Percentiles rank a stretch among this genome's conserved stretches.
Conservation (phyloP, 2,329 filamentous ascomycete species). For the Penicillium sp. region DNA sequence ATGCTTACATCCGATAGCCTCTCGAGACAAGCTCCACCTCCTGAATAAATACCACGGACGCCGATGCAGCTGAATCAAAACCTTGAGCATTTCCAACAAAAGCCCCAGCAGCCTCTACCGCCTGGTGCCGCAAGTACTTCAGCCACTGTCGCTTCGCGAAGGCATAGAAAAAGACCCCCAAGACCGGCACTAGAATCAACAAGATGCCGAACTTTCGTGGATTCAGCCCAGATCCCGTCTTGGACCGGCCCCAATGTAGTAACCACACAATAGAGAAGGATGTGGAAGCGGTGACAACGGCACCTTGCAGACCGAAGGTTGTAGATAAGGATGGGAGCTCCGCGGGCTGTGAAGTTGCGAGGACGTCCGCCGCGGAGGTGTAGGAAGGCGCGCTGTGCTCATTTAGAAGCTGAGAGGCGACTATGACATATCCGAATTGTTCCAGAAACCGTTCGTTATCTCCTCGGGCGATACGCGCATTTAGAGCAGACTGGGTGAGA, state of each 20-base stretch:
- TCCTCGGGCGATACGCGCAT: slow-evolving; percentile 62
- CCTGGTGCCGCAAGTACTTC: slow-evolving; percentile 73
- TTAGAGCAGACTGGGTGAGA: slow-evolving; percentile 33
- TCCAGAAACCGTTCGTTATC: slow-evolving; percentile 87
- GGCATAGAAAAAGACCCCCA: slow-evolving; percentile 64
- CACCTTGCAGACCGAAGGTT: slow-evolving; percentile 63
- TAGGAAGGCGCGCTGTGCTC: slow-evolving; percentile 53
- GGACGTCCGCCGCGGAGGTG: slow-evolving; percentile 38
- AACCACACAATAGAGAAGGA: slow-evolving; percentile 67
- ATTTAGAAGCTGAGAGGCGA: slow-evolving; percentile 85
- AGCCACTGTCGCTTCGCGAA: slow-evolving; percentile 80
- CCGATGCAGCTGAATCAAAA: slow-evolving; percentile 75
- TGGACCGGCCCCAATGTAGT: slow-evolving; percentile 68
- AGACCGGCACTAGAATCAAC: slow-evolving; percentile 50
- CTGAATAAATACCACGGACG: slow-evolving; percentile 79
- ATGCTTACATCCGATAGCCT: slow-evolving; percentile 76
- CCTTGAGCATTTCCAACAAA: slow-evolving; percentile 76
- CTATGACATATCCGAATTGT: slow-evolving; percentile 88
- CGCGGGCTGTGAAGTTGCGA: slow-evolving; percentile 31
- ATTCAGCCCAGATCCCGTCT: slow-evolving; percentile 51
- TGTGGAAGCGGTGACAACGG: slow-evolving; percentile 62
- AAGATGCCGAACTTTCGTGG: slow-evolving; percentile 42
- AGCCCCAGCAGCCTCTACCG: slow-evolving; percentile 66
- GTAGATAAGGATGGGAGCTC: slow-evolving; percentile 40
- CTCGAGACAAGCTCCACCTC: slow-evolving; percentile 95